These are phyloP conservation scores for Monosporascus sp. DNA, from an alignment of 2,329 filamentous ascomycete genomes.

Conservation along the genomic window DNA sequence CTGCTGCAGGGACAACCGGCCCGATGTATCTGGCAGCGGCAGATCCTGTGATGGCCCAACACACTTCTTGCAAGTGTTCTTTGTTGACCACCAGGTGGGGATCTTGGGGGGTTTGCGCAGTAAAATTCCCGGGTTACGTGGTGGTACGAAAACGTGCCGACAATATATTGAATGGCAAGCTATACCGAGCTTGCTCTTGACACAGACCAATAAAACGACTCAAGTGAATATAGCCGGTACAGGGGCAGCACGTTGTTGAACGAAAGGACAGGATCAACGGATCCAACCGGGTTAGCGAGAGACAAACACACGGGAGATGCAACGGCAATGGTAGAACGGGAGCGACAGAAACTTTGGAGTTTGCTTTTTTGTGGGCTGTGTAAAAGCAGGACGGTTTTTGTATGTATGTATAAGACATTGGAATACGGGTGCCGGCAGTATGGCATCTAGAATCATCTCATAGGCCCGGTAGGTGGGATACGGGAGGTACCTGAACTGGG, in stretches of 20 bases:
- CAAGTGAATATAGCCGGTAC: slow-evolving; percentile 24
- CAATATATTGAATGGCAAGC: slow-evolving; percentile 24
- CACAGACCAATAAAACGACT: slow-evolving; percentile 10
- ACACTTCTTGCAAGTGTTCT: background rate
- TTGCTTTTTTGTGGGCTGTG: background rate
- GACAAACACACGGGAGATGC: slow-evolving; percentile 1
- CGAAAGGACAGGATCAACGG: slow-evolving; percentile 14
- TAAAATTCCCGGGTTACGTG: background rate
- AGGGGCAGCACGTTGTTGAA: slow-evolving; percentile 18
- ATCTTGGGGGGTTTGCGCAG: background rate
- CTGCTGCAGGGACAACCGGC: background rate
- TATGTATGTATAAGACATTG: background rate
- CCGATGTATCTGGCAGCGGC: background rate
- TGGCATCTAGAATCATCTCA: background rate
- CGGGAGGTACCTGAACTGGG: background rate
- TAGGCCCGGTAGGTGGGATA: background rate
- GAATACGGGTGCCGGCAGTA: background rate
- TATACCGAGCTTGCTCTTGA: slow-evolving; percentile 17
- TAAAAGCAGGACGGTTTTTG: background rate
- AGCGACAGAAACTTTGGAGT: background rate
- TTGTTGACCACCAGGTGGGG: background rate
- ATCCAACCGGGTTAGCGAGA: slow-evolving; percentile 10
- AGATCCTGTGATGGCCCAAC: background rate
- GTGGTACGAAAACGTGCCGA: background rate
- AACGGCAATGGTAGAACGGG: background rate